These are phyloP conservation scores for Arthrobotrys musiformis DNA, from an alignment of 2,329 filamentous ascomycete species.

Conservation along the genomic window DNA sequence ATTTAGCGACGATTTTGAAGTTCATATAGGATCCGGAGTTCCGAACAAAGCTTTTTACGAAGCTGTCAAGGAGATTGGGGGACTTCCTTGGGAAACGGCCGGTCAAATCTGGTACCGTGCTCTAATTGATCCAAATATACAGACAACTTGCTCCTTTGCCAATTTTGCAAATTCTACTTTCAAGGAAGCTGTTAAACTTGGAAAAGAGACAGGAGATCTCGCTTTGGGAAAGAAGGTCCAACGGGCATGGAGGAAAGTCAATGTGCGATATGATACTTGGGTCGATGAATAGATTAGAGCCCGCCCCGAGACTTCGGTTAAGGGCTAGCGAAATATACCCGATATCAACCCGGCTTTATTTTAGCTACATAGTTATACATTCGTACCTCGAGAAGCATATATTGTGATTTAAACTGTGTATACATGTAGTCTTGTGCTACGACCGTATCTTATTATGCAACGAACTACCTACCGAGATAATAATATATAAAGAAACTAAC, in stretches of 20 bases:
- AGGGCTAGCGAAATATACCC: too few species aligned
- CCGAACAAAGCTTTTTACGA: conserved; percentile 2
- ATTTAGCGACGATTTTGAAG: not conserved
- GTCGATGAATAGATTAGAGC: not conserved
- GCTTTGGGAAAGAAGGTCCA: not conserved
- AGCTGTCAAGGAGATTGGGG: not conserved
- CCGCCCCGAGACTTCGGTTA: not conserved
- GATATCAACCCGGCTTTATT: too few species aligned
- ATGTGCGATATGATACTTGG: not conserved
- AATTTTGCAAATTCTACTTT: not conserved
- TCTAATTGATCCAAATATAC: not conserved
- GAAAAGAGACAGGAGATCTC: not conserved
- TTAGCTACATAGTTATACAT: too few species aligned
- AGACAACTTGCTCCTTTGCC: not conserved
- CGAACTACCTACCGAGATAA: too few species aligned
- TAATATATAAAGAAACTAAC: too few species aligned
- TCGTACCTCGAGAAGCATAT: too few species aligned
- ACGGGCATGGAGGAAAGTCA: not conserved
- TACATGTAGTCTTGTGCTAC: too few species aligned
- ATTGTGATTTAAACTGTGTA: too few species aligned
- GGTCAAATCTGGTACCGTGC: conserved; percentile 1
- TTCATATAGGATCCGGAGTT: not conserved
- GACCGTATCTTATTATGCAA: too few species aligned
- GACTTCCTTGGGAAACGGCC: not conserved
- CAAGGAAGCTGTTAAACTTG: not conserved